Percentiles rank a stretch among this genome's conserved stretches.
These are phyloP conservation scores for Themeda triandra DNA, from an alignment of 176 grass and related monocot species.

Conservation along the genomic window DNA sequence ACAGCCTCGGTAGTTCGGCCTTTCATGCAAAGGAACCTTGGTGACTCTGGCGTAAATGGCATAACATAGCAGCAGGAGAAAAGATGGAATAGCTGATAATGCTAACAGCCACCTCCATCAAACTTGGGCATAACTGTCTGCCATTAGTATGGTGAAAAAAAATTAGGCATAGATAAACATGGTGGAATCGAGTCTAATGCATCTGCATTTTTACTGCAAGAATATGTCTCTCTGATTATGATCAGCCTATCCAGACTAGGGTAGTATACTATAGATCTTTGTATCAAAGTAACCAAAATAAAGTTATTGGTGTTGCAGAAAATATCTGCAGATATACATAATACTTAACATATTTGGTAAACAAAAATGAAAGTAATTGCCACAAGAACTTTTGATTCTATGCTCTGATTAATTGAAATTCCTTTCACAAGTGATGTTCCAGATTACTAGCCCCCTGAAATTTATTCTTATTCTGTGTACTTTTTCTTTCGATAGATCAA, in stretches of 20 bases:
- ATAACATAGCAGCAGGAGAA: slow-evolving; percentile 85
- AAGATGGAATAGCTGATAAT: slow-evolving; percentile 74
- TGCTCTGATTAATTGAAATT: background rate
- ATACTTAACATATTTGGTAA: background rate
- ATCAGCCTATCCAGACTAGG: background rate
- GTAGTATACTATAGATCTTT: background rate
- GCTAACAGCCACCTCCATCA: slow-evolving; percentile 92
- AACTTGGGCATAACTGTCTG: slow-evolving; percentile 88
- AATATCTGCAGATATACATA: background rate
- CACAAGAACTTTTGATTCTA: background rate
- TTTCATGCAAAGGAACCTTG: slow-evolving; percentile 89
- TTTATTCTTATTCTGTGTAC: background rate
- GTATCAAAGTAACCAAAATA: background rate
- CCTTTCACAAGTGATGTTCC: slow-evolving; percentile 9
- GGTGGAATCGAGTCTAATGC: background rate
- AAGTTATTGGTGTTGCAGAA: background rate
- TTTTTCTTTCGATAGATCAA: background rate
- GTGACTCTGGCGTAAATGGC: slow-evolving; percentile 74
- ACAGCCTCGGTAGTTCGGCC: slow-evolving; percentile 54
- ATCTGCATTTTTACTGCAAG: background rate
- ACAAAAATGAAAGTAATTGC: background rate
- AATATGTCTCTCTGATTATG: slow-evolving; percentile 1
- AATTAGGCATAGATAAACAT: slow-evolving; percentile 34
- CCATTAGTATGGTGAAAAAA: slow-evolving; percentile 24
- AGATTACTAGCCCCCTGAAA: background rate